A percentile compares a stretch with the other conserved stretches of the same genome.
phyloP scores from a whole-genome alignment of 169 alveolate species.

The Eimeria tenella region DNA sequence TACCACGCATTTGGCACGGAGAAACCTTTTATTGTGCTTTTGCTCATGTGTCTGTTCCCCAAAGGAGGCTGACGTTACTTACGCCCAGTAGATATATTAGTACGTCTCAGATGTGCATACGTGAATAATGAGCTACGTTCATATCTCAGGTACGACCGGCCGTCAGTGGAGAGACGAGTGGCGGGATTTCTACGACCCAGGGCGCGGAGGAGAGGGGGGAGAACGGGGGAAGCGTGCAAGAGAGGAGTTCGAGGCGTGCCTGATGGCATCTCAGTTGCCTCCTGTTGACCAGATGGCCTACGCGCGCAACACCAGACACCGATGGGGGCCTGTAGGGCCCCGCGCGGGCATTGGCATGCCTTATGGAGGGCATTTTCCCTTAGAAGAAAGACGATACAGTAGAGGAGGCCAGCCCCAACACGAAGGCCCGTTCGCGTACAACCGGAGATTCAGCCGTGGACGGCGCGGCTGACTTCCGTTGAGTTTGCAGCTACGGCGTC shows the following conservation, averaged over 20 bases:
- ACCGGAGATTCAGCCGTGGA: conserved; percentile 22
- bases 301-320: conserved; percentile 3
- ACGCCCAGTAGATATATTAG: no score
- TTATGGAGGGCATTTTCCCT: not conserved
- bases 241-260: conserved; percentile 37
- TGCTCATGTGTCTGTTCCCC: no score
- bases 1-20: no score
- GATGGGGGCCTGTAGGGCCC: conserved; percentile 31
- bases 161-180: conserved; percentile 78
- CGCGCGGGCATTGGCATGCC: not conserved
- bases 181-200: conserved; percentile 71
- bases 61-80: no score
- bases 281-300: conserved; percentile 13
- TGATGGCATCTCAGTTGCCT: conserved; percentile 18
- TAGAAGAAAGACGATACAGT: not conserved
- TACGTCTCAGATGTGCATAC: no score
- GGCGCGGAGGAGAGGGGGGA: conserved; percentile 75
- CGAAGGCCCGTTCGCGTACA: conserved; percentile 45
- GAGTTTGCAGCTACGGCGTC: not conserved
- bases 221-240: conserved; percentile 51
- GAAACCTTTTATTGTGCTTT: no score
- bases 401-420: not conserved
- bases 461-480: not conserved
- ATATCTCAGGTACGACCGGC: conserved; percentile 63
- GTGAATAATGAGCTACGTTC: no score